Base-by-base conservation (phyloP, 495 filamentous ascomycete species). In the Thozetella sp. region DNA sequence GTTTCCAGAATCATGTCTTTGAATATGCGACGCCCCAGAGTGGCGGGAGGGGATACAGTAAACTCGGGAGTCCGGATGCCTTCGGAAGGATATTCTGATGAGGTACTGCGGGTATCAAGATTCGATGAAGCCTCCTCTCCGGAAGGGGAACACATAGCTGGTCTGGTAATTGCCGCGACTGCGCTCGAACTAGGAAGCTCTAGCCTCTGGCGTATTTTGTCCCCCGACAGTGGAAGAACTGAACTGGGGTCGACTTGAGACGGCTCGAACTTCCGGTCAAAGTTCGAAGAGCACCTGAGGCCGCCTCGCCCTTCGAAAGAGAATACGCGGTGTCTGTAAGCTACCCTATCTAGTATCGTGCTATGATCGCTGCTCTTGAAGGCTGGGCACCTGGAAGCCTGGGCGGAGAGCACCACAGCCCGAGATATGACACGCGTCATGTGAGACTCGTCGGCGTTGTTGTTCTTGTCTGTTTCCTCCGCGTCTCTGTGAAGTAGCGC, bases 11-110 rank as follows among this genome's bases (percentile, higher is more conserved):
- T 10, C 6, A 48, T 48, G 43, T 48, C 43, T n/a, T 48, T 48
- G 43, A 65, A 24, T 0, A 67, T 59, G 22, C 60, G 59, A 22
- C 67, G 23, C 2, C 64, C 65, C 54, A 67, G 58, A 2, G 60
- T 68, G 56, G 60, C 34, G 24, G 67, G 67, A 22, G 67, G 67
- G 3, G 67, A 70, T 0, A 51, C 60, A 0, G 60, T 60, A 23
- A 67, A 17, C 6, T 59, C 62, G 11, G 65, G 67, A 23, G 62
- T 68, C 2, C 57, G 56, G n/a, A 61, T 51, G 6, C 65, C 66
- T 34, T 70, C 65, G 0, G 65, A 64, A 1, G 68, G 66, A 53
- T 70, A 70, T 11, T 61, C 62, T 2, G 68, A 70, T 19, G 68
- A 70, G 11, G 60, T 55, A 37, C 60, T 68, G n/a, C 65, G 60